phyloP scores from a whole-genome alignment of 306 rosid species.

The Prunus mume region DNA sequence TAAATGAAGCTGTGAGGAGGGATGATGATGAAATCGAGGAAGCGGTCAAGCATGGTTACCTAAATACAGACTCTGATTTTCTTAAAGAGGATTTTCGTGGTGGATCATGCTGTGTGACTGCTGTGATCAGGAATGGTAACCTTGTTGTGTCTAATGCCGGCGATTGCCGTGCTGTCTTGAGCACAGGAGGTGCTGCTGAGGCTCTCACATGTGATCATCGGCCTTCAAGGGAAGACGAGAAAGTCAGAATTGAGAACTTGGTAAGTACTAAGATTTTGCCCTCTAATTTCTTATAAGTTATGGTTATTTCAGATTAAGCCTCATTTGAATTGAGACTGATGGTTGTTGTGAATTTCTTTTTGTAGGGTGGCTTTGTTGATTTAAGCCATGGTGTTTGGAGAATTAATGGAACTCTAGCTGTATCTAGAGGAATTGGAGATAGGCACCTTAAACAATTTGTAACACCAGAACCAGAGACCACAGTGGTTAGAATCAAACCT shows the following conservation, averaged over 20 bases:
- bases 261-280: conserved; percentile 35
- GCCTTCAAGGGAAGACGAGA: conserved; percentile 83
- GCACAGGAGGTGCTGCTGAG: conserved; percentile 73
- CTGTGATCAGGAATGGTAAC: conserved; percentile 67
- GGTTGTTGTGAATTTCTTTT: conserved; percentile 14
- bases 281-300: not conserved
- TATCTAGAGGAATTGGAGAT: conserved; percentile 88
- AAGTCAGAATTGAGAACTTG: conserved; percentile 62
- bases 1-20: conserved; percentile 53
- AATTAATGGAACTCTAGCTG: conserved; percentile 87
- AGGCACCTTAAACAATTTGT: conserved; percentile 75
- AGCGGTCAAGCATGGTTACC: conserved; percentile 82
- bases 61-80: conserved; percentile 75
- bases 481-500: conserved; percentile 53
- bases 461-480: conserved; percentile 87
- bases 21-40: conserved; percentile 46
- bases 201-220: conserved; percentile 90
- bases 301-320: not conserved
- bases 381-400: conserved; percentile 84
- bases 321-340: conserved; percentile 18
- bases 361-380: conserved; percentile 96
- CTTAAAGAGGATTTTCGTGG: conserved; percentile 65
- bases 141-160: conserved; percentile 82
- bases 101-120: conserved; percentile 88
- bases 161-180: conserved; percentile 93